phyloP scores from a whole-genome alignment of 1,139 yeast genomes.

The Hemisphaericaspora lyxosophila region DNA sequence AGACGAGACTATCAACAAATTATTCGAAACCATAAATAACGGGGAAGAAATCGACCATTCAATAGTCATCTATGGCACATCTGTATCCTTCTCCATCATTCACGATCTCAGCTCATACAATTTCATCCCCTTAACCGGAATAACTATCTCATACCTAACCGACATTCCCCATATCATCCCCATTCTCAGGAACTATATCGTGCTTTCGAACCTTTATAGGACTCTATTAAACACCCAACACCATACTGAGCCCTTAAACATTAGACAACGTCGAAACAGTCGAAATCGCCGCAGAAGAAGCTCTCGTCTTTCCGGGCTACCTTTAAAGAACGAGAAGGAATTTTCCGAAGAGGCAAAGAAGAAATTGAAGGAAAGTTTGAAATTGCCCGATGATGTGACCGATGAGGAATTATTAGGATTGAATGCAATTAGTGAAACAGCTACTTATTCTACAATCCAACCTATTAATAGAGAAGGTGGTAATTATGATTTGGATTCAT shows the following conservation, averaged over 20 bases:
- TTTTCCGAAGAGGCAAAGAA: slow-evolving; percentile 24
- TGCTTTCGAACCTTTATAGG: slow-evolving; percentile 24
- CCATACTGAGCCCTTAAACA: background rate
- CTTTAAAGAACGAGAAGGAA: slow-evolving; percentile 11
- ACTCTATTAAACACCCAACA: slow-evolving; percentile 6
- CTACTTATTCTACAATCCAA: slow-evolving; percentile 21
- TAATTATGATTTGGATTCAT: slow-evolving; percentile 23
- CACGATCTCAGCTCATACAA: slow-evolving; percentile 12
- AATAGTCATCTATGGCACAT: slow-evolving; percentile 6
- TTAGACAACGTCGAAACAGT: slow-evolving; percentile 1
- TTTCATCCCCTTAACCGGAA: slow-evolving; percentile 22
- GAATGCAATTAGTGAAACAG: slow-evolving; percentile 26
- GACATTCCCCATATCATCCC: slow-evolving; percentile 30
- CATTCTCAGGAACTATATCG: slow-evolving; percentile 32
- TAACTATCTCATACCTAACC: slow-evolving; percentile 23
- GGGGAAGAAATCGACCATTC: slow-evolving; percentile 17
- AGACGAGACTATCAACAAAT: slow-evolving; percentile 6
- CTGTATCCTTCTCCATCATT: slow-evolving; percentile 10
- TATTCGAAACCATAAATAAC: slow-evolving; percentile 21
- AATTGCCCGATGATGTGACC: slow-evolving; percentile 36
- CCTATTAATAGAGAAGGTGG: slow-evolving; percentile 18
- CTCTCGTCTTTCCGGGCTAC: slow-evolving; percentile 10
- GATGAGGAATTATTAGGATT: slow-evolving; percentile 43
- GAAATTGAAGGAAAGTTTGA: slow-evolving; percentile 37
- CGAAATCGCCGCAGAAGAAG: slow-evolving; percentile 11